Evolutionary conservation across 371 early-diverging fungal genomes (phyloP), one percentile per base, ranked within the genome.

Genomic region (Thermomucor indicae-seudaticae): DNA sequence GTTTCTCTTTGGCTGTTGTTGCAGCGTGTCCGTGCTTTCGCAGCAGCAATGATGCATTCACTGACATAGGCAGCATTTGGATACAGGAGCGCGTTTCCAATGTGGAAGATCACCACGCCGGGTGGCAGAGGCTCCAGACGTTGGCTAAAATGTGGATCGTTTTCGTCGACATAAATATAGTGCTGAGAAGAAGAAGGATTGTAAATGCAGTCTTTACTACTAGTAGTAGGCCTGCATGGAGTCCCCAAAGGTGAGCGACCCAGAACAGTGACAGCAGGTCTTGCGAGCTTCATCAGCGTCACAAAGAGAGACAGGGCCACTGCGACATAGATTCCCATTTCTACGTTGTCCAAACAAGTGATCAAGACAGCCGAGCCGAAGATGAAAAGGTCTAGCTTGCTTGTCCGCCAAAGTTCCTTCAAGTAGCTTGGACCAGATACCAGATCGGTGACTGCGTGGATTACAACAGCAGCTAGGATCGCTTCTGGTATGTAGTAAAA

Each of bases 401-500:
- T 75, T 30, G 80, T 49, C 5, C 25, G 22, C 59, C 62, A 67
- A 2, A 76, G 49, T 49, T 59, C 55, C 47, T 55, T 49, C 20
- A 64, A 6, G 49, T 66, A 56, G 2, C 30, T 32, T 0, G 56
- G 55, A 3, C 71, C 67, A 7, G 70, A 58, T 10, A 83, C 57
- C 22, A 86, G 56, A 47, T 83, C 85, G 19, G 65, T 49, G 29
- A 88, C 85, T 5, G 88, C 83, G 55, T 74, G 79, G 41, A 93
- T 84, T 25, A 94, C 90, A 22, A 96, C 80, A 0, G 91, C 89
- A 10, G 90, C 77, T 7, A 93, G 72, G 1, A 77, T 62, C 11
- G 95, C 83, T 24, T 80, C 80, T 5, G 96, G 92, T 17, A 96
- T 90, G 58, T 85, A 93, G 67, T 80, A 88, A 66, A 96, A 91